Conservation (phyloP, 2,329 filamentous ascomycete genomes). For the Tympanopsis confertula region DNA sequence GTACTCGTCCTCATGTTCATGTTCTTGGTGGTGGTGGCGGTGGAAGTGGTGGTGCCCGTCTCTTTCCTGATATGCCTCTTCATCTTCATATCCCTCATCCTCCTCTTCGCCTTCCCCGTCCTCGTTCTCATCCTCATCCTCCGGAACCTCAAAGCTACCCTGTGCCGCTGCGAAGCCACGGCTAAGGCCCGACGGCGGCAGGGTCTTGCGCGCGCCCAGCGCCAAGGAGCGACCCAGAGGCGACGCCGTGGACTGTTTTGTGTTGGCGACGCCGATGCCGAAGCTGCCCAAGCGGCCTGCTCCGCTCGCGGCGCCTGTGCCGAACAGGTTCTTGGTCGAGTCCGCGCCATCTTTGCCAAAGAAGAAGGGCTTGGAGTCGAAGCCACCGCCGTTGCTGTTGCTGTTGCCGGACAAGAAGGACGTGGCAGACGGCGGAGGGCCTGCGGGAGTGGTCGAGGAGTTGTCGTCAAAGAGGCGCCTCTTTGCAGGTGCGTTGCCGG, state of each 20-base stretch:
- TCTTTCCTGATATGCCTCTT: conserved; percentile 24
- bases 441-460: conserved; percentile 41
- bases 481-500: not conserved
- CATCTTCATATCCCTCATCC: conserved; percentile 21
- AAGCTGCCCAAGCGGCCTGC: too few species aligned
- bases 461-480: conserved; percentile 22
- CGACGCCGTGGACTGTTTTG: conserved; percentile 35
- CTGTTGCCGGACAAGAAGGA: conserved; percentile 41
- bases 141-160: conserved; percentile 10
- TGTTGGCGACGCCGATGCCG: too few species aligned
- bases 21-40: too few species aligned
- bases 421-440: conserved; percentile 31
- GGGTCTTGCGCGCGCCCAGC: conserved; percentile 1
- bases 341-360: conserved; percentile 21
- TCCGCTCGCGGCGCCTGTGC: conserved; percentile 20
- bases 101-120: conserved; percentile 15
- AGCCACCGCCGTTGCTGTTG: conserved; percentile 29
- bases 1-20: conserved; percentile 4
- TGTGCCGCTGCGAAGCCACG: conserved; percentile 20
- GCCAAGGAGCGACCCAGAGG: conserved; percentile 25
- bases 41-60: conserved; percentile 17
- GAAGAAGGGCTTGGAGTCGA: conserved; percentile 23
- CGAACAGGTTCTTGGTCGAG: conserved; percentile 23
- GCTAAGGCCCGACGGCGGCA: conserved; percentile 40
- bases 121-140: conserved; percentile 18